Evolutionary conservation across 1,284 basidiomycete species (phyloP), one percentile per base, ranked within the genome.

Genomic region (Leccinum angustisporum): DNA sequence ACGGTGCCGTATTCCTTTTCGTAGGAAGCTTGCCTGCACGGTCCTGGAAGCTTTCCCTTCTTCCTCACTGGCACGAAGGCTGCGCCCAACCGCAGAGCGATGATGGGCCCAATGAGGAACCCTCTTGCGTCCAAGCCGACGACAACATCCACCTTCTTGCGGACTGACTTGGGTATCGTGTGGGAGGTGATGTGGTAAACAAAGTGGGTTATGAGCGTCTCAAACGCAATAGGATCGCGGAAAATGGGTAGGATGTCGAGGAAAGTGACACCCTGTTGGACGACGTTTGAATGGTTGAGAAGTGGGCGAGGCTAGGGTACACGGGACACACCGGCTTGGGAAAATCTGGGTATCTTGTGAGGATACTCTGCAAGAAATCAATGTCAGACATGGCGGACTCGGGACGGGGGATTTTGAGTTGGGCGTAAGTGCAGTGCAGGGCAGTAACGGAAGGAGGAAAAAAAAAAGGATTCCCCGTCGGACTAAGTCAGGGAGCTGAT

Each of bases 1-100:
- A 92, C 91, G 51, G 77, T 72, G 36, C 97, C 97, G 71, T 99
- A 99, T 75, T 99, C 97, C 81, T 98, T 98, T 73, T 88, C 86
- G 72, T 96, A 99, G 54, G 84, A 84, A 2, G 87, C 92, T 60
- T 84, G 82, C 51, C 90, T 84, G 73, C 90, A 92, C 65, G 87
- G 75, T 57, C 97, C 97, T 5, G 97, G 97, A 30, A 99, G 83
- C 77, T 99, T 99, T 14, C 96, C 97, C 65, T 80, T 81, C 80
- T 99, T 99, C 65, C 97, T 85, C 25, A 99, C 95, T 21, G 97
- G 96, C 1, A 98, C 95, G 70, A 99, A 99, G 10, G 94, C 94
- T 2, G 95, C 95, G 27, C 94, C 94, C 40, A 99, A 81, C 61
- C 97, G 83, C 71, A 95, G 80, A 10, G 97, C 97, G 70, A 99